Percentiles rank a stretch among this genome's conserved stretches.
These are phyloP conservation scores for Aspergillus saccharolyticus DNA, from an alignment of 495 filamentous ascomycete genomes.

Conservation along the genomic window DNA sequence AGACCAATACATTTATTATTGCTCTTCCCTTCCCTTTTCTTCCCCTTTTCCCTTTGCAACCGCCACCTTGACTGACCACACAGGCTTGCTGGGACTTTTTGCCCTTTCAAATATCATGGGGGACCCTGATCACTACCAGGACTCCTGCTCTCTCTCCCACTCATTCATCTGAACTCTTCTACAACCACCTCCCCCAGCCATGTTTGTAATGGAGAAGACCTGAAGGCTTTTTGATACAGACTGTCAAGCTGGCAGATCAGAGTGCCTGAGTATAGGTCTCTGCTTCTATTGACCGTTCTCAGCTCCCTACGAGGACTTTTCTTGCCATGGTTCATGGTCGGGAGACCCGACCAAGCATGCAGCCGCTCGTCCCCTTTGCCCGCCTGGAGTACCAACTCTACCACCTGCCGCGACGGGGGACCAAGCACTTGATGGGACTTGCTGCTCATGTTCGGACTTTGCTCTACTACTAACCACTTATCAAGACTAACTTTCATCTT, in stretches of 20 bases:
- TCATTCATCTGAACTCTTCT: not conserved
- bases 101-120: not conserved
- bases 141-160: not conserved
- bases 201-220: not conserved
- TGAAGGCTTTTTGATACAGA: not conserved
- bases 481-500: not conserved
- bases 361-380: constrained; percentile 2
- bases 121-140: not conserved
- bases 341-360: not conserved
- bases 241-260: not conserved
- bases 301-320: not conserved
- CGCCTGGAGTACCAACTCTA: not conserved
- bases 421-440: not conserved
- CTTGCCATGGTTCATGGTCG: not conserved
- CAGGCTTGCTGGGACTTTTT: not conserved
- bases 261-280: not conserved
- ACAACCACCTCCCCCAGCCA: not conserved
- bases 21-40: not conserved
- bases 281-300: not conserved
- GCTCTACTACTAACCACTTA: not conserved
- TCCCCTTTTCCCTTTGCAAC: not conserved
- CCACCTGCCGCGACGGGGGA: not conserved
- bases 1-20: not conserved
- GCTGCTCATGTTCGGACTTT: not conserved
- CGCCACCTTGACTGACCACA: not conserved